Evolutionary conservation across 257 asterid species (phyloP).

Genomic region (Solanum sejunctum): DNA sequence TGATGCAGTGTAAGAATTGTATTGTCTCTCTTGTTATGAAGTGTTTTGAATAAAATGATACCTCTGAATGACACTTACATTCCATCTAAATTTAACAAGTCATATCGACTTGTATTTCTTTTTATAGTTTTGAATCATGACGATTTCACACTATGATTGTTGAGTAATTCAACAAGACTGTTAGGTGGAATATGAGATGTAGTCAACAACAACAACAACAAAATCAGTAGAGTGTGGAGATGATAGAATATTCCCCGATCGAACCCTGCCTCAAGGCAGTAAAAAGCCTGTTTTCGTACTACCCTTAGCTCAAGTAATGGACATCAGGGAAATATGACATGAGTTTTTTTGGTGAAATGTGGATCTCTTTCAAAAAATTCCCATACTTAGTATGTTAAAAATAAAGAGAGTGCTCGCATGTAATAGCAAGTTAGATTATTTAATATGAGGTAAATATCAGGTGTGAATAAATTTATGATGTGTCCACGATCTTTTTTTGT

Average conservation of each 20-base stretch:
- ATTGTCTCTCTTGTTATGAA: neutral
- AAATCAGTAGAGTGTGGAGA: neutral
- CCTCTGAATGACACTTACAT: neutral
- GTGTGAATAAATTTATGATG: no score
- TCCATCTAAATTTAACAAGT: no score
- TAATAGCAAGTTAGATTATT: no score
- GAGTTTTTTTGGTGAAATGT: neutral
- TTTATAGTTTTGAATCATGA: neutral
- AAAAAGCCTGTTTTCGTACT: fast-evolving
- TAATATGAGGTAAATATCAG: no score
- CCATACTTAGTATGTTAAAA: neutral
- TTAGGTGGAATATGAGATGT: neutral
- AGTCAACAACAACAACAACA: no score
- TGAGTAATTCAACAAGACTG: neutral
- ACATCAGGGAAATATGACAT: neutral
- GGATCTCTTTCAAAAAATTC: neutral
- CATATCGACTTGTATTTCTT: no score
- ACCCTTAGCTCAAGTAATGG: neutral
- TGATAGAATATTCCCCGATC: neutral
- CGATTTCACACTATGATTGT: neutral
- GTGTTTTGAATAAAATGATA: neutral
- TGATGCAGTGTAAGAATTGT: neutral
- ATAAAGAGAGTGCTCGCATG: neutral
- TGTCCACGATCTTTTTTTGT: no score
- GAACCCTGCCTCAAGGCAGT: no score